Evolutionary conservation across 768 basidiomycete species (phyloP).

Genomic region (Xerocomellus dryophilus): DNA sequence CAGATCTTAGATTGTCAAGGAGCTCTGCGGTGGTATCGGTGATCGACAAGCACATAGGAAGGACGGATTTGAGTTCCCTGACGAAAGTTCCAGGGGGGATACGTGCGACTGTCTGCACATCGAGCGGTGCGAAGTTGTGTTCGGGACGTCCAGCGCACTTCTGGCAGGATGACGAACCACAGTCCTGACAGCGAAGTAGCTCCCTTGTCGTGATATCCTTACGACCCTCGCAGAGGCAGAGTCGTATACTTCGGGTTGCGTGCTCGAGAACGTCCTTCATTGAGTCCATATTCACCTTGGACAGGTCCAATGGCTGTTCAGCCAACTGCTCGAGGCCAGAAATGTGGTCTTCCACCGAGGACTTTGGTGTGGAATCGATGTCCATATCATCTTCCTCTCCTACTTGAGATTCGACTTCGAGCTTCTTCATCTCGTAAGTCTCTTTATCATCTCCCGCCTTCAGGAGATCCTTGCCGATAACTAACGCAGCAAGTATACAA

Average conservation of each 20-base stretch:
- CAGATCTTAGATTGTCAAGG: slow-evolving; percentile 51
- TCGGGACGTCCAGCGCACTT: slow-evolving; percentile 90
- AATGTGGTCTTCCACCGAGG: slow-evolving; percentile 49
- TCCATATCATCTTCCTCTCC: slow-evolving; percentile 45
- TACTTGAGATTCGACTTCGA: slow-evolving; percentile 28
- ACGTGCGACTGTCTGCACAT: slow-evolving; percentile 52
- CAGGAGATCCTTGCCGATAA: slow-evolving; percentile 62
- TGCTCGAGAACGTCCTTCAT: slow-evolving; percentile 56
- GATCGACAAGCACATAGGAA: slow-evolving; percentile 84
- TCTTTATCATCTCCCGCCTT: slow-evolving; percentile 61
- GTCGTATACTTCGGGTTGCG: slow-evolving; percentile 69
- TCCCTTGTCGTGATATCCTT: slow-evolving; percentile 66
- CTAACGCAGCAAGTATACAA: slow-evolving; percentile 79
- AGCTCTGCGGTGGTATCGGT: slow-evolving; percentile 45
- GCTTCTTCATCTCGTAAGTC: slow-evolving; percentile 67
- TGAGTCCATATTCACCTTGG: slow-evolving; percentile 45
- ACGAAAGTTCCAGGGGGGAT: slow-evolving; percentile 70
- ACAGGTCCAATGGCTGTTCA: slow-evolving; percentile 65
- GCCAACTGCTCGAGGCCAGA: slow-evolving; percentile 69
- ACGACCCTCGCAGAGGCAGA: slow-evolving; percentile 91
- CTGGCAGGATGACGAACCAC: slow-evolving; percentile 74
- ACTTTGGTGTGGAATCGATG: slow-evolving; percentile 37
- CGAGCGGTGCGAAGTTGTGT: slow-evolving; percentile 65
- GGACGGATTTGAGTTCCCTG: slow-evolving; percentile 68
- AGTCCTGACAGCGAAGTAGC: slow-evolving; percentile 70